Base-by-base conservation (phyloP, 1,284 basidiomycete genomes). In the Melanopsichium pennsylvanicum region DNA sequence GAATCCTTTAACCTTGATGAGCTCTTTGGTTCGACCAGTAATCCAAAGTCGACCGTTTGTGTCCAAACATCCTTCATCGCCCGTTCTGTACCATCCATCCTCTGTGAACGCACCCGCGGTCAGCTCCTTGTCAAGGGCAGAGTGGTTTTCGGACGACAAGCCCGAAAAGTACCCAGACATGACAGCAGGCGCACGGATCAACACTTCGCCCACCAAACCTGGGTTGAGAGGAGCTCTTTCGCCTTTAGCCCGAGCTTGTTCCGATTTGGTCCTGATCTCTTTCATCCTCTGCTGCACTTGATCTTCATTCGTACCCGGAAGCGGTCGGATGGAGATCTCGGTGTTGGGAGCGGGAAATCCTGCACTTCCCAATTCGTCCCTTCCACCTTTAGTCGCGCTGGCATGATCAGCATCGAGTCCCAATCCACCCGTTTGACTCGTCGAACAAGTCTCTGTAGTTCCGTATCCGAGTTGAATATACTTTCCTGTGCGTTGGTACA, bases 401-500 rank as follows among this genome's bases (percentile, higher is more conserved):
- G n/a, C n/a, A n/a, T n/a, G n/a, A n/a, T n/a, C 66, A 3, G 47
- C 50, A 40, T 70, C 61, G 25, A 72, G 23, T 1, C 54, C 60
- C 1, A 58, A 10, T 4, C 58, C 62, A 13, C 51, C 36, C 4
- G 60, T 54, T 35, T 75, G 62, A 12, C 54, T 37, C 16, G 55
- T 68, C 3, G 70, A 67, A 38, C 49, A 51, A 0, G 71, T 69
- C 48, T 75, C 73, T 19, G 71, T 75, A 31, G 70, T 67, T 1
- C 73, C 73, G 42, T 69, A 74, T 7, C 62, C 71, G 15, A 81
- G 75, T 45, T 79, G 77, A 39, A 83, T 75, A 29, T 80, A 61
- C 40, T 81, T 78, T 12, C 76, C 76, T 8, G 78, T 77, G 0
- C 82, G 70, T 35, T 82, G 68, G 59, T 76, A 81, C 2, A 83